A percentile compares a stretch with the other conserved stretches of the same genome.
phyloP scores from a whole-genome alignment of 108 stramenopile species.

The Mayamaea pseudoterrestris region DNA sequence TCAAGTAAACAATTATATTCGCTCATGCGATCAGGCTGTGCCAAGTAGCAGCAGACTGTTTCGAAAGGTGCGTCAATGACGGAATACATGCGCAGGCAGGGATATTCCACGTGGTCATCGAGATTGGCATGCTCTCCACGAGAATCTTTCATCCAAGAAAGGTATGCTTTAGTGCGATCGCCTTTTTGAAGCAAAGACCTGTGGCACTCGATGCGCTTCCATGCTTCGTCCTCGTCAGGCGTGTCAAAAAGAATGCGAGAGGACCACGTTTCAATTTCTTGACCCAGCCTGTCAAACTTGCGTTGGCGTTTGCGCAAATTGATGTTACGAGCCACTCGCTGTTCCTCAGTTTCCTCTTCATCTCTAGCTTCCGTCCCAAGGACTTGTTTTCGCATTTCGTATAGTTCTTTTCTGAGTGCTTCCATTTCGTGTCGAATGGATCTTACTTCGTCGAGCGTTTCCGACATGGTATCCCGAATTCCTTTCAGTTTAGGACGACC shows the following conservation, averaged over 20 bases:
- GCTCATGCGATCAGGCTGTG: slow-evolving; percentile 32
- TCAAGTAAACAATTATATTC: slow-evolving; percentile 73
- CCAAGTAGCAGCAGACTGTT: slow-evolving; percentile 61
- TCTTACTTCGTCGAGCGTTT: slow-evolving; percentile 55
- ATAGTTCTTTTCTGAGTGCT: slow-evolving; percentile 52
- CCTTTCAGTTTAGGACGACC: slow-evolving; percentile 6
- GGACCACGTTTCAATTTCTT: slow-evolving; percentile 66
- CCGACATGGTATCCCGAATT: slow-evolving; percentile 29
- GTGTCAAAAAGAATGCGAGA: slow-evolving; percentile 30
- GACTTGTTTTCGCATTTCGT: slow-evolving; percentile 29
- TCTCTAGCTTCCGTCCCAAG: slow-evolving; percentile 1
- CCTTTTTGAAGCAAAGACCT: slow-evolving; percentile 45
- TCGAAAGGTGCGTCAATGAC: slow-evolving; percentile 76
- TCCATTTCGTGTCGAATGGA: slow-evolving; percentile 60
- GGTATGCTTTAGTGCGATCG: slow-evolving; percentile 45
- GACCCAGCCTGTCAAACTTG: slow-evolving; percentile 42
- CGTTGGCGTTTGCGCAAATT: slow-evolving; percentile 11
- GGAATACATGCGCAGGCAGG: slow-evolving; percentile 56
- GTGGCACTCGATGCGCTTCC: slow-evolving; percentile 58
- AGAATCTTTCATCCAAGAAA: slow-evolving; percentile 81
- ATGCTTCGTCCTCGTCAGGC: slow-evolving; percentile 41
- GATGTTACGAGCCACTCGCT: neutral
- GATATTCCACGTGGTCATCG: slow-evolving; percentile 44
- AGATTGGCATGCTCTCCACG: slow-evolving; percentile 31
- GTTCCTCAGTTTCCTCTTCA: slow-evolving; percentile 14